A percentile compares a stretch with the other conserved stretches of the same genome.
phyloP scores from a whole-genome alignment of 495 filamentous ascomycete species.

The Hapsidospora chrysogenum region DNA sequence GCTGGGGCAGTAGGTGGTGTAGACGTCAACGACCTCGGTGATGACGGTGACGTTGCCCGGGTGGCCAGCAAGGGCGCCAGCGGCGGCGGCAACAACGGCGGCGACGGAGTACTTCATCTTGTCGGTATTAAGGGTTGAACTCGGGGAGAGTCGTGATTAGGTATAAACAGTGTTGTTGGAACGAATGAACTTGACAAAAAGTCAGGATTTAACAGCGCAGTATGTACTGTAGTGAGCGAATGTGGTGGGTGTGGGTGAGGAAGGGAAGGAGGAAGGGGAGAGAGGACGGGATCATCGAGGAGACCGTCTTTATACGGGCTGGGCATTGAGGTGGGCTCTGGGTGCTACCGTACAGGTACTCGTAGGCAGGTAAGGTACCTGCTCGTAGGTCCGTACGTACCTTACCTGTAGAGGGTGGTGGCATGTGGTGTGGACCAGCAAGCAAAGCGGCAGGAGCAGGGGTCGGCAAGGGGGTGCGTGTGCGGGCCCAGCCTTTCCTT shows the following conservation, averaged over 20 bases:
- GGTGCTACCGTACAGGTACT: too few relatives aligned
- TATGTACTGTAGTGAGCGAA: slow-evolving; percentile 18
- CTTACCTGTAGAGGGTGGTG: too few relatives aligned
- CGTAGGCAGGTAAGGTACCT: too few relatives aligned
- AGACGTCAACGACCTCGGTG: slow-evolving; percentile 64
- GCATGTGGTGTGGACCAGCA: too few relatives aligned
- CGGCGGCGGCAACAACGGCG: slow-evolving; percentile 42
- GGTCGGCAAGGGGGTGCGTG: too few relatives aligned
- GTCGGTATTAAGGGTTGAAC: slow-evolving; percentile 34
- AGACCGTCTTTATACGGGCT: slow-evolving; percentile 20
- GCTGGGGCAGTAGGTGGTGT: slow-evolving; percentile 75
- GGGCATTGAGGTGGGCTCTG: too few relatives aligned
- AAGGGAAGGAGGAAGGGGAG: slow-evolving; percentile 13
- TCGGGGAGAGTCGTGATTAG: slow-evolving; percentile 15
- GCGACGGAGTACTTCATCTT: slow-evolving; percentile 75
- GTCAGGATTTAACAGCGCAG: slow-evolving; percentile 23
- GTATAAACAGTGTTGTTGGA: slow-evolving; percentile 13
- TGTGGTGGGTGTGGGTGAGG: slow-evolving; percentile 34
- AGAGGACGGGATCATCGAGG: slow-evolving; percentile 11
- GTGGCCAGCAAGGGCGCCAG: slow-evolving; percentile 35
- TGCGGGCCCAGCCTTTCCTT: too few relatives aligned
- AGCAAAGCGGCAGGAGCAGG: too few relatives aligned
- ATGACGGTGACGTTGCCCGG: slow-evolving; percentile 32
- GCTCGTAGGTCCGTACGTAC: too few relatives aligned
- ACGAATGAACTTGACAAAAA: slow-evolving; percentile 47